A percentile compares a stretch with the other conserved stretches of the same genome.
Evolutionary conservation across 345 rosid species (phyloP).

Genomic region (Hypericum androsaemum): DNA sequence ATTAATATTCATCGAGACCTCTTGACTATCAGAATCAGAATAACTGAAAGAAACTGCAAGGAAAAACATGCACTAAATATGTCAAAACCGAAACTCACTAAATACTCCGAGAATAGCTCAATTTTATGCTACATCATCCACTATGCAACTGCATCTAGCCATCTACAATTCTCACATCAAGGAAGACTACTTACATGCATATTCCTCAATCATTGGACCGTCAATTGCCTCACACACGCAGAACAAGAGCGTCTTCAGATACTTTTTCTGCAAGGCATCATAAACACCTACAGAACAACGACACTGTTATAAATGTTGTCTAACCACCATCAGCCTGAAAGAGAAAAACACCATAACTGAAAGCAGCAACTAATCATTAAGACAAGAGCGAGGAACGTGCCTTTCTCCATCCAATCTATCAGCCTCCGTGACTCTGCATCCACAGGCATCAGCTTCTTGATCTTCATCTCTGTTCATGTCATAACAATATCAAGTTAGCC

Average conservation of each 20-base stretch:
- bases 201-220: slow-evolving; percentile 87
- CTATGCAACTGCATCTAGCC: neutral
- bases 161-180: neutral
- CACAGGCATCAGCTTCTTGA: slow-evolving; percentile 95
- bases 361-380: neutral
- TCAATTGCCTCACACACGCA: slow-evolving; percentile 68
- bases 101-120: too few species aligned
- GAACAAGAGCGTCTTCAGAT: slow-evolving; percentile 79
- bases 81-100: neutral
- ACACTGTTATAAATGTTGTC: too few species aligned
- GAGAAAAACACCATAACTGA: neutral
- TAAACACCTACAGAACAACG: slow-evolving; percentile 52
- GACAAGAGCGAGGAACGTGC: slow-evolving; percentile 19
- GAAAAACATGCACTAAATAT: slow-evolving; percentile 4
- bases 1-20: slow-evolving; percentile 75
- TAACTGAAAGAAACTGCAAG: slow-evolving; percentile 88
- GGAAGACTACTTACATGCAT: slow-evolving; percentile 44
- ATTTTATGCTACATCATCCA: too few species aligned
- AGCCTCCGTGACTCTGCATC: slow-evolving; percentile 89
- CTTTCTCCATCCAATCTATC: slow-evolving; percentile 99
- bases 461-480: slow-evolving; percentile 64
- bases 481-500: neutral
- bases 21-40: slow-evolving; percentile 62
- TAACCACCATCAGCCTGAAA: too few species aligned
- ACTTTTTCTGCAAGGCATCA: slow-evolving; percentile 85